phyloP scores from a whole-genome alignment of 345 rosid genomes.

The Ceriops zippeliana region DNA sequence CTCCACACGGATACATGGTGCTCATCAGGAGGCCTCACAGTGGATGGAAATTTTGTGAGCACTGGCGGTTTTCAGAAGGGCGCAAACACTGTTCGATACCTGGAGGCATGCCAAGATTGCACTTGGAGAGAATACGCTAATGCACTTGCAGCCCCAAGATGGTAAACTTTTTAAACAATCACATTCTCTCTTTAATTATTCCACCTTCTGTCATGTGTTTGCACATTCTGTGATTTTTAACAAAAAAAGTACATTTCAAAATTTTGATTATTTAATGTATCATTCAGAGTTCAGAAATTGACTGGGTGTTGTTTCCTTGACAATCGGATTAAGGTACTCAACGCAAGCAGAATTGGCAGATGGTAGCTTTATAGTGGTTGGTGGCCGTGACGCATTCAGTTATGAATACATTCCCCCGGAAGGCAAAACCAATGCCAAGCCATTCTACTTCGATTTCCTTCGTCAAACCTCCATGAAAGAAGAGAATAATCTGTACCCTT shows the following conservation, averaged over 20 bases:
- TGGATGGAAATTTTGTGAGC: slow-evolving; percentile 64
- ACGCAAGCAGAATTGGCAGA: slow-evolving; percentile 74
- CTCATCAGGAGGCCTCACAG: slow-evolving; percentile 76
- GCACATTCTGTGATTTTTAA: too few relatives aligned
- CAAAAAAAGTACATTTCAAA: too few relatives aligned
- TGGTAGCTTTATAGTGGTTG: slow-evolving; percentile 66
- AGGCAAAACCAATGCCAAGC: slow-evolving; percentile 40
- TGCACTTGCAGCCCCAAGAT: slow-evolving; percentile 65
- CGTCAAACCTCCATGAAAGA: slow-evolving; percentile 40
- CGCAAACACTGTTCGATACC: slow-evolving; percentile 56
- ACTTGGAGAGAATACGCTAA: slow-evolving; percentile 66
- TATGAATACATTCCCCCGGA: slow-evolving; percentile 72
- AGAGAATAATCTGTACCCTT: slow-evolving; percentile 87
- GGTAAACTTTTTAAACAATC: slow-evolving; percentile 28
- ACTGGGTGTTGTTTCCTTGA: neutral
- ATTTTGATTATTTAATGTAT: neutral
- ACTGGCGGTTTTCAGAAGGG: slow-evolving; percentile 76
- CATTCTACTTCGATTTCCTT: slow-evolving; percentile 43
- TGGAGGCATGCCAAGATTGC: slow-evolving; percentile 35
- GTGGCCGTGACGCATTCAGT: slow-evolving; percentile 68
- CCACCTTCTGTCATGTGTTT: too few relatives aligned
- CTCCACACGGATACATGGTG: slow-evolving; percentile 87
- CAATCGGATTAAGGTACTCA: slow-evolving; percentile 41
- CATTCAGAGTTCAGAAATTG: neutral
- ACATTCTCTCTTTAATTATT: too few relatives aligned